phyloP scores from a whole-genome alignment of 1,139 yeast genomes.

The Suhomyces maxii region DNA sequence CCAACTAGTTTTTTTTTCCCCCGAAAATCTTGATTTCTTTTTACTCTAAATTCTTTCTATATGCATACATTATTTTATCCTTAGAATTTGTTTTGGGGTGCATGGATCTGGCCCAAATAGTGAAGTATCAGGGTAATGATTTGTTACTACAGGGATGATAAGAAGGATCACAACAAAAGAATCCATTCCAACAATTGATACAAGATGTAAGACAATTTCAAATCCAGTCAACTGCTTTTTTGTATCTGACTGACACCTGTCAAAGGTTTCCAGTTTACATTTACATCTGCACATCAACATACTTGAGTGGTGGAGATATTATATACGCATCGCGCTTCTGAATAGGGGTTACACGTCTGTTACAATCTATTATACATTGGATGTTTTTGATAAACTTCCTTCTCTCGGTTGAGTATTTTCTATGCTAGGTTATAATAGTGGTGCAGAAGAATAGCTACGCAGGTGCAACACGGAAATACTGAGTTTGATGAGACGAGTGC shows the following conservation, averaged over 20 bases:
- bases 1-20: too few species aligned
- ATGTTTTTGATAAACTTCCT: constrained; percentile 1
- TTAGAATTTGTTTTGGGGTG: background rate
- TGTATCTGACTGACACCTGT: constrained; percentile 3
- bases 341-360: background rate
- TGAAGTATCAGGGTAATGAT: background rate
- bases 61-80: background rate
- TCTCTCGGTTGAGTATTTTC: constrained; percentile 10
- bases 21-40: background rate
- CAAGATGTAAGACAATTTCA: too few species aligned
- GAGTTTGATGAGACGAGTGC: background rate
- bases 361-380: too few species aligned
- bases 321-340: background rate
- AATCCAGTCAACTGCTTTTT: background rate
- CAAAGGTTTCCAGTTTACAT: background rate
- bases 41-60: background rate
- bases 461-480: constrained; percentile 6
- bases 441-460: constrained; percentile 9
- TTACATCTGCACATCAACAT: background rate
- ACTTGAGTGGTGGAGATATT: background rate
- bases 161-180: too few species aligned
- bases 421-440: constrained; percentile 3
- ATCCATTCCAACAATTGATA: background rate
- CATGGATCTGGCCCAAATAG: constrained; percentile 1
- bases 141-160: background rate